Conservation (phyloP, 1,139 yeast genomes). For the Suhomyces yuchorum region DNA sequence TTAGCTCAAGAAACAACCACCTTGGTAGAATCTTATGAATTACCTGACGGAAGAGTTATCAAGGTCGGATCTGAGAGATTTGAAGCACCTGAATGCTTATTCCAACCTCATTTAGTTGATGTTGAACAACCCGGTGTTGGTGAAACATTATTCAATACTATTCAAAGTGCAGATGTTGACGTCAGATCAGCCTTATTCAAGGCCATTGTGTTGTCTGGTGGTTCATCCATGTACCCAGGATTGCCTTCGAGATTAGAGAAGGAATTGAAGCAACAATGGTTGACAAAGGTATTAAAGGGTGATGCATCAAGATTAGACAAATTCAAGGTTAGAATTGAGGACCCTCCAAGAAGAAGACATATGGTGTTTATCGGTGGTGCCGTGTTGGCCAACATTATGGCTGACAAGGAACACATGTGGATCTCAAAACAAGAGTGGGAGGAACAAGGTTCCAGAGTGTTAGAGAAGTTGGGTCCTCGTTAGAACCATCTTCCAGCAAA, state of each 20-base stretch:
- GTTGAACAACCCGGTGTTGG: conserved; percentile 98
- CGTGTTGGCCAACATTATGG: conserved; percentile 96
- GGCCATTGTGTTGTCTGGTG: conserved; percentile 94
- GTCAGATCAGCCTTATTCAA: conserved; percentile 84
- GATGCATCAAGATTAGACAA: conserved; percentile 86
- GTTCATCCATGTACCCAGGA: conserved; percentile 99
- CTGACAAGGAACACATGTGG: conserved; percentile 99
- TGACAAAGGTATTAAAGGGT: conserved; percentile 80
- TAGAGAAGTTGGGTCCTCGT: conserved; percentile 92
- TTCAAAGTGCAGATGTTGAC: conserved; percentile 93
- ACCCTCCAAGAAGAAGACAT: conserved; percentile 98
- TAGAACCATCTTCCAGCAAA: conserved; percentile 28
- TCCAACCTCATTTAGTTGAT: conserved; percentile 96
- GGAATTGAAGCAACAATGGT: conserved; percentile 96
- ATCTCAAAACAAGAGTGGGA: conserved; percentile 95
- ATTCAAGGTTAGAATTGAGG: conserved; percentile 95
- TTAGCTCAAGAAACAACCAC: conserved; percentile 93
- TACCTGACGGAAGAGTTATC: conserved; percentile 95
- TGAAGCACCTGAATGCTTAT: conserved; percentile 97
- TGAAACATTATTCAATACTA: conserved; percentile 85
- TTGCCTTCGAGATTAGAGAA: conserved; percentile 93
- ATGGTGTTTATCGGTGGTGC: conserved; percentile 99
- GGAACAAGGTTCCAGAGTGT: conserved; percentile 87
- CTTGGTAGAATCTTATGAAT: conserved; percentile 84
- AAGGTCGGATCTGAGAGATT: conserved; percentile 95